Conservation (phyloP, 345 rosid species). For the Turritis glabra region DNA sequence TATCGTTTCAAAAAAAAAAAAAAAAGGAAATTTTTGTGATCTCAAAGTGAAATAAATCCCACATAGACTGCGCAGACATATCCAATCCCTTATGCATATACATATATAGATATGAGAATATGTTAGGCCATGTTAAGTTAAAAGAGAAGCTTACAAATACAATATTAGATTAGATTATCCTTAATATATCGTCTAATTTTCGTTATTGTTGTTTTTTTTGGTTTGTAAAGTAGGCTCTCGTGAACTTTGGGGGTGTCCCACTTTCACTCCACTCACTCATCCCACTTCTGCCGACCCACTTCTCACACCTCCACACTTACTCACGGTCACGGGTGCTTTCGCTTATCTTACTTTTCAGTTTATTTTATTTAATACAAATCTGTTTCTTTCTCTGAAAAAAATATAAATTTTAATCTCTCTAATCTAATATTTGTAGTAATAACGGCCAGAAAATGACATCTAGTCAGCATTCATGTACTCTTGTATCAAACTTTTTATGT, state of each 20-base stretch:
- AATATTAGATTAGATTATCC: background rate
- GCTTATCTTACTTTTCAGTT: constrained; percentile 19
- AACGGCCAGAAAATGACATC: constrained; percentile 2
- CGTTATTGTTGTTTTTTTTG: background rate
- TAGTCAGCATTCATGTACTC: constrained; percentile 16
- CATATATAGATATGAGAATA: constrained; percentile 6
- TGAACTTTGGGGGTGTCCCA: constrained; percentile 37
- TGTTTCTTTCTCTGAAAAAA: background rate
- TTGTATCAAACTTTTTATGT: background rate
- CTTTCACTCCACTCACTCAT: constrained; percentile 16
- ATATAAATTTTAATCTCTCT: background rate
- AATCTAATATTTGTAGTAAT: background rate
- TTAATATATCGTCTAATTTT: background rate
- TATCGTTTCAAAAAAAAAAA: background rate
- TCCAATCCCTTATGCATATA: background rate
- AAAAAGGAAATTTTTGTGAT: too few species aligned
- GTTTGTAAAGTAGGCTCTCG: constrained; percentile 22
- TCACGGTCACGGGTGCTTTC: constrained; percentile 31
- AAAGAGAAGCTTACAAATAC: constrained; percentile 29
- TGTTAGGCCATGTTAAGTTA: constrained; percentile 16
- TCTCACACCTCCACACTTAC: constrained; percentile 32
- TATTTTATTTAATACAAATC: constrained; percentile 4
- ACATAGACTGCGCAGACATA: too few species aligned
- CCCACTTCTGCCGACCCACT: constrained; percentile 43
- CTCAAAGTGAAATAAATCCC: too few species aligned